Evolutionary conservation across 805 yeast species (phyloP), one percentile per base, ranked within the genome.

Genomic region (Sugiyamaella boreocaroliniensis): DNA sequence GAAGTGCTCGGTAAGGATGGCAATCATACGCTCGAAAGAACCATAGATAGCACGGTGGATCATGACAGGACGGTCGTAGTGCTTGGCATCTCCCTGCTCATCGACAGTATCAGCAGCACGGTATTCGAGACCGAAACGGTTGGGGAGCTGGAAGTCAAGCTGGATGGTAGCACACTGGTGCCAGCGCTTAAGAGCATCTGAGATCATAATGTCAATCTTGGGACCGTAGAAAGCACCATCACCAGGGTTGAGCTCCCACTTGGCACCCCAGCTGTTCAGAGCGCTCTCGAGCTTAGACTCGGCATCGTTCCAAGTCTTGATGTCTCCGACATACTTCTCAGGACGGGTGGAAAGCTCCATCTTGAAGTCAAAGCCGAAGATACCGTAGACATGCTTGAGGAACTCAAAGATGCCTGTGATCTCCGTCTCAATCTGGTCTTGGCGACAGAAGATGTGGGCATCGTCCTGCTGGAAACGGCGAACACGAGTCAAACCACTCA

Each of bases 391-490:
- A 62, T 78, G 81, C 65, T 86, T 76, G 71, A 92, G 77, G 77
- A 92, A 90, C 66, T 89, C 95, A 66, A 92, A 86, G 53, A 87
- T 83, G 55, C 83, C 84, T 49, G 81, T 79, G 60, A 92, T 89
- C 75, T 92, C 98, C 50, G 73, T 70, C 68, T 83, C 95, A 62
- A 92, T 89, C 76, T 92, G 98, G 58, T 85, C 95, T 61, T 80
- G 83, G 52, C 89, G 83, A 78, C 98, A 93, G 85, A 92, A 92
- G 61, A 92, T 92, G 71, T 92, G 99, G 47, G 97, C 97, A 74
- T 92, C 99, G 72, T 92, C 99, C 76, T 92, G 99, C 73, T 92
- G 99, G 86, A 92, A 92, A 73, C 98, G 83, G 76, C 99, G 86
- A 46, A 93, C 98, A 75, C 99, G 86, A 52, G 99, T 93, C 70